Conservation (phyloP, 176 grass and related monocot genomes). For the sorghum (Sorghum bicolor) region Sorghum_bicolor_NCBIv3 NC_012871.2:59823001-59823500, state of each 20-base stretch:
- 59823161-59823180: not conserved
- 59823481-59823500: no score
- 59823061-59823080: slow-evolving; percentile 55
- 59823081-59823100: not conserved
- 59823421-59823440: no score
- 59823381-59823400: not conserved
- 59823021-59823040: slow-evolving; percentile 73
- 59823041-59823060: slow-evolving; percentile 57
- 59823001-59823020: slow-evolving; percentile 92
- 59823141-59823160: not conserved
- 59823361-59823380: not conserved
- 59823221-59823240: slow-evolving; percentile 10
- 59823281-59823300: slow-evolving; percentile 70
- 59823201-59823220: not conserved
- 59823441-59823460: no score
- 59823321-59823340: slow-evolving; percentile 57
- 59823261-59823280: slow-evolving; percentile 45
- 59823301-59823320: slow-evolving; percentile 72
- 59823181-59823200: not conserved
- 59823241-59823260: slow-evolving; percentile 51
- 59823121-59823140: no score
- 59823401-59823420: no score
- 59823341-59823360: not conserved
- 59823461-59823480: no score
- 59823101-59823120: no score